These are phyloP conservation scores for Nemania diffusa DNA, from an alignment of 2,329 filamentous ascomycete genomes.

Conservation along the genomic window DNA sequence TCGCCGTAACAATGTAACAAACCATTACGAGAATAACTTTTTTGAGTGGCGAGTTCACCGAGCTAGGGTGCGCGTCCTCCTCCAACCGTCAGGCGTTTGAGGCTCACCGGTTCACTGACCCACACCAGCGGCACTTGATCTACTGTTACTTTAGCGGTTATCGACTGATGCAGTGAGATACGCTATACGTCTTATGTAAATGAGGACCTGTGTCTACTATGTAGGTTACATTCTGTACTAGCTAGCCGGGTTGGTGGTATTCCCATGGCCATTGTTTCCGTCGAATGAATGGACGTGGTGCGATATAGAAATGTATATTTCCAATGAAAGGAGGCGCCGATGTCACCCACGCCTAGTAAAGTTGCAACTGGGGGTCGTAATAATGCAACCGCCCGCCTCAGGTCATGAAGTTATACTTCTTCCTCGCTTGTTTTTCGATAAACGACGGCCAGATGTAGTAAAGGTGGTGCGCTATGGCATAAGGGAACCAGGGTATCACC, in stretches of 20 bases:
- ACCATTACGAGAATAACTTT: not conserved
- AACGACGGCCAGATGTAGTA: constrained; percentile 49
- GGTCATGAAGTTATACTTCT: constrained; percentile 47
- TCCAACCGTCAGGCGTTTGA: constrained; percentile 13
- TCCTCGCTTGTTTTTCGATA: constrained; percentile 46
- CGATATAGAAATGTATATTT: not conserved
- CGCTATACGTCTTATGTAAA: not conserved
- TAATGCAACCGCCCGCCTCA: constrained; percentile 10
- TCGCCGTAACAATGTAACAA: not conserved
- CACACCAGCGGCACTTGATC: constrained; percentile 12
- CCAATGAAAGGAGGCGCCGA: not conserved
- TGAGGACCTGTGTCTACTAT: not conserved
- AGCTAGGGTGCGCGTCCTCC: not conserved
- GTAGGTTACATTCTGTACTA: not conserved
- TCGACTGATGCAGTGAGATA: constrained; percentile 1
- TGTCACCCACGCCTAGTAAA: constrained; percentile 1
- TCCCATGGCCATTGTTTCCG: not conserved
- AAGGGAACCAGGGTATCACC: constrained; percentile 49
- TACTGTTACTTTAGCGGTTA: not conserved
- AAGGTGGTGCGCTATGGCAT: constrained; percentile 45
- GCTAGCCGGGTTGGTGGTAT: not conserved
- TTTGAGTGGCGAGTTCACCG: constrained; percentile 12
- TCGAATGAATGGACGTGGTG: constrained; percentile 9
- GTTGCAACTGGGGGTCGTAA: constrained; percentile 16
- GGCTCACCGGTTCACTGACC: constrained; percentile 17